A percentile compares a stretch with the other conserved stretches of the same genome.
Conservation (phyloP, 495 filamentous ascomycete genomes). For the Aspergillus sclerotiicarbonarius region DNA sequence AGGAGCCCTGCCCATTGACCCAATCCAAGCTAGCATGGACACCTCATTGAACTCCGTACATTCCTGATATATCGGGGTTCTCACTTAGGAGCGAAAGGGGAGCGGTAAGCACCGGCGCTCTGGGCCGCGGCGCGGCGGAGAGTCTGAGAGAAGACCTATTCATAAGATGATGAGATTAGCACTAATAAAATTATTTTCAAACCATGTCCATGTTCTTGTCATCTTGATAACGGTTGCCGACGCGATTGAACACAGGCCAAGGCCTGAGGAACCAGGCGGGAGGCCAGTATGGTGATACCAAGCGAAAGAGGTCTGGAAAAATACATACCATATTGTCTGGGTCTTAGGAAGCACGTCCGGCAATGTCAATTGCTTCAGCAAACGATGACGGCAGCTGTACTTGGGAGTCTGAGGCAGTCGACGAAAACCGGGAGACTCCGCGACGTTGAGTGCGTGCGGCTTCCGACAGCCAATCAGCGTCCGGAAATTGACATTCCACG, state of each 20-base stretch:
- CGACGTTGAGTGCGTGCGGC: constrained; percentile 18
- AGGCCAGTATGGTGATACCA: not conserved
- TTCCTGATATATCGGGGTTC: constrained; percentile 19
- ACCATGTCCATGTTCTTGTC: not conserved
- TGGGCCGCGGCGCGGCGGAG: constrained; percentile 45
- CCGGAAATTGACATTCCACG: constrained; percentile 16
- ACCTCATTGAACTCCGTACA: not conserved
- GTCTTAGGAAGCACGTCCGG: constrained; percentile 11
- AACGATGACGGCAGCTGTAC: constrained; percentile 25
- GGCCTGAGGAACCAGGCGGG: not conserved
- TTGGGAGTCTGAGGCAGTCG: constrained; percentile 24
- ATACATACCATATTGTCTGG: constrained; percentile 34
- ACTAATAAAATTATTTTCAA: constrained; percentile 19
- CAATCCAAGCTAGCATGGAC: not conserved
- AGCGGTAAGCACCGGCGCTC: constrained; percentile 31
- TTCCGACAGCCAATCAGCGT: constrained; percentile 30
- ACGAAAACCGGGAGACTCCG: constrained; percentile 43
- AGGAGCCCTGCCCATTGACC: not conserved
- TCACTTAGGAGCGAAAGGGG: constrained; percentile 45
- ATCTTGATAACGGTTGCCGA: not conserved
- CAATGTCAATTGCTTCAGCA: constrained; percentile 30
- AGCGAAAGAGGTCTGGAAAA: not conserved
- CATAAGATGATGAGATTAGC: constrained; percentile 14
- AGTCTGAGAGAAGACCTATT: constrained; percentile 41
- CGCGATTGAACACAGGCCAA: not conserved